Percentiles rank a stretch among this genome's conserved stretches.
Evolutionary conservation across 2,329 filamentous ascomycete species (phyloP).

Genomic region (Sclerotinia trifoliorum): DNA sequence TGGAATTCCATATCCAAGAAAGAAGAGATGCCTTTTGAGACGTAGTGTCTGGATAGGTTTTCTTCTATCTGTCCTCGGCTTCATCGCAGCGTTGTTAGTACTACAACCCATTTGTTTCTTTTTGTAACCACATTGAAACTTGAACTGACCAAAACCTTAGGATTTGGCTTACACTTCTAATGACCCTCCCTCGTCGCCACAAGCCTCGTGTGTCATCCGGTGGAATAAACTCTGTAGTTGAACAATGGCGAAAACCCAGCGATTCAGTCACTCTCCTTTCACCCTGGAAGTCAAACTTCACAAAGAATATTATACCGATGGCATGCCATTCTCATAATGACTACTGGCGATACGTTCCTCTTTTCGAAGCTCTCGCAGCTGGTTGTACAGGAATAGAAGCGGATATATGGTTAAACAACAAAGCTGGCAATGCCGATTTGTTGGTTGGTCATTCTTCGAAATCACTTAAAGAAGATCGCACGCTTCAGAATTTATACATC

Average conservation of each 20-base stretch:
- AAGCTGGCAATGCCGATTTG: conserved; percentile 42
- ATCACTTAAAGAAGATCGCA: conserved; percentile 52
- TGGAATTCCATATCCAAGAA: neutral
- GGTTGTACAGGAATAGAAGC: conserved; percentile 59
- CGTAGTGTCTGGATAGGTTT: neutral
- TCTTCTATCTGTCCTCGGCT: neutral
- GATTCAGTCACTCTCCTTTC: conserved; percentile 2
- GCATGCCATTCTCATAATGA: conserved; percentile 52
- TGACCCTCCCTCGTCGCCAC: neutral
- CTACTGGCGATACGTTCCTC: conserved; percentile 50
- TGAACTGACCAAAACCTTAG: conserved; percentile 3
- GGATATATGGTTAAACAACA: conserved; percentile 59
- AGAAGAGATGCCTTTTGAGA: neutral
- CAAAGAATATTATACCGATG: conserved; percentile 1
- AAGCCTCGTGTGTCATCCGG: neutral
- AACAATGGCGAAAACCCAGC: neutral
- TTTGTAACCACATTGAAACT: neutral
- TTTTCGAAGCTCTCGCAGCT: conserved; percentile 52
- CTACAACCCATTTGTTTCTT: neutral
- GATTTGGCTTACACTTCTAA: neutral
- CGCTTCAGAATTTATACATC: conserved; percentile 57
- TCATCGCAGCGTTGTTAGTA: conserved; percentile 10
- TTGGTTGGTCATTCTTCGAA: conserved; percentile 56
- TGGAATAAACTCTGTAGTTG: neutral
- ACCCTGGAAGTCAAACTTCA: conserved; percentile 6